phyloP scores from a whole-genome alignment of 2,329 filamentous ascomycete species.

The Zymoseptoria tritici region DNA sequence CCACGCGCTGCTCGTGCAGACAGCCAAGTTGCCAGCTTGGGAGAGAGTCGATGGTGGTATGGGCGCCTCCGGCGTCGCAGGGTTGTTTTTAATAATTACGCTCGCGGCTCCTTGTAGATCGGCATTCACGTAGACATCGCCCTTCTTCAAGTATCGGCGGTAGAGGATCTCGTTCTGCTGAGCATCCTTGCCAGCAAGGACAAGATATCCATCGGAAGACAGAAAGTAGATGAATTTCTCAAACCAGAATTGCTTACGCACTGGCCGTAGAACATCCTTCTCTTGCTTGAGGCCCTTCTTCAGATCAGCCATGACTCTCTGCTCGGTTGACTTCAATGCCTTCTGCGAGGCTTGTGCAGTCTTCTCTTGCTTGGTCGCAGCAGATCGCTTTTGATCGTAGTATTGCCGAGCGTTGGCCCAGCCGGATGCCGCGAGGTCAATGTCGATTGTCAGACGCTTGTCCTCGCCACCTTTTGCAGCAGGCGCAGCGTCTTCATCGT shows the following conservation, averaged over 20 bases:
- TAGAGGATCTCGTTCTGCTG: slow-evolving; percentile 93
- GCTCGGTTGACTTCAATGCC: slow-evolving; percentile 82
- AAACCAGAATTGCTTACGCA: slow-evolving; percentile 85
- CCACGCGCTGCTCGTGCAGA: slow-evolving; percentile 86
- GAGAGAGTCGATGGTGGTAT: slow-evolving; percentile 87
- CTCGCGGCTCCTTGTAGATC: slow-evolving; percentile 76
- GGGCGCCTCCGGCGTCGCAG: slow-evolving; percentile 67
- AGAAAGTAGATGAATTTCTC: slow-evolving; percentile 96
- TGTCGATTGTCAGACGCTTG: slow-evolving; percentile 63
- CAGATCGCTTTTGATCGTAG: slow-evolving; percentile 79
- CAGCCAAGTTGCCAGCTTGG: slow-evolving; percentile 77
- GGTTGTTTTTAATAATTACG: slow-evolving; percentile 86
- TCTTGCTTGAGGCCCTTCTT: slow-evolving; percentile 87
- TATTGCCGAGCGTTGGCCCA: slow-evolving; percentile 90
- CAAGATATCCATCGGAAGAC: slow-evolving; percentile 88
- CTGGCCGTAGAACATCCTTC: slow-evolving; percentile 75
- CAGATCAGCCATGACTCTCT: slow-evolving; percentile 77
- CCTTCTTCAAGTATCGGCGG: slow-evolving; percentile 73
- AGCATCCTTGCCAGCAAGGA: slow-evolving; percentile 77
- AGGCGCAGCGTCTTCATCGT: slow-evolving; percentile 42
- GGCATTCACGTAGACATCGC: slow-evolving; percentile 86
- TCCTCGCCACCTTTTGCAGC: slow-evolving; percentile 26
- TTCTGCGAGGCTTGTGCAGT: slow-evolving; percentile 73
- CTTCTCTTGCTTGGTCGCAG: slow-evolving; percentile 79
- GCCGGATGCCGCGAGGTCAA: slow-evolving; percentile 72